phyloP scores from a whole-genome alignment of 306 rosid species.

The Sesbania bispinosa region DNA sequence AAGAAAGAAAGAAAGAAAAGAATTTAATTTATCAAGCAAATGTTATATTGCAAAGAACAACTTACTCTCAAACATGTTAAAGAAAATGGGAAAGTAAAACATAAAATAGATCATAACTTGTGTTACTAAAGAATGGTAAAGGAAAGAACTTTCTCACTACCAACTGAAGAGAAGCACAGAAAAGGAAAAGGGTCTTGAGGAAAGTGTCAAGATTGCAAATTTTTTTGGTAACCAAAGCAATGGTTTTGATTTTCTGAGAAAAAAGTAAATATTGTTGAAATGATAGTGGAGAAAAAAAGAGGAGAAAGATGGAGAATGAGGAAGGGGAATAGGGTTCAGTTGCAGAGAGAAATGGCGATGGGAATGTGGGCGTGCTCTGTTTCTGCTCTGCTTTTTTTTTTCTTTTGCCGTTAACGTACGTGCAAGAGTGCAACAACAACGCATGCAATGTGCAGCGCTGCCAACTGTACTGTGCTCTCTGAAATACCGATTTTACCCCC shows the following conservation, averaged over 20 bases:
- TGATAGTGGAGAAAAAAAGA: background rate
- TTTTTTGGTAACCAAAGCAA: background rate
- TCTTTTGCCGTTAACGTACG: background rate
- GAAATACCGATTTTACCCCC: background rate
- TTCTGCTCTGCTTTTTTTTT: slow-evolving; percentile 4
- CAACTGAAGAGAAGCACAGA: background rate
- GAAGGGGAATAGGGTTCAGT: background rate
- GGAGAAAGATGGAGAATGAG: background rate
- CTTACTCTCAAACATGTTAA: background rate
- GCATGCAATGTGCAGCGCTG: background rate
- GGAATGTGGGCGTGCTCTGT: slow-evolving; percentile 5
- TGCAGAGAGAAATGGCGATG: background rate
- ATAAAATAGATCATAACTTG: background rate
- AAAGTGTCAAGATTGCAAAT: background rate
- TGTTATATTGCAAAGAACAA: background rate
- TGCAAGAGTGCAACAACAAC: background rate
- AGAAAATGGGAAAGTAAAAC: background rate
- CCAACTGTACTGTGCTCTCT: background rate
- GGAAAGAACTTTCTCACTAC: slow-evolving; percentile 1
- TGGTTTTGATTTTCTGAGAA: background rate
- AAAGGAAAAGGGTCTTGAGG: background rate
- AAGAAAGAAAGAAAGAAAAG: background rate
- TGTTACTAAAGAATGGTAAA: background rate
- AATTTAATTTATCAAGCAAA: slow-evolving; percentile 7
- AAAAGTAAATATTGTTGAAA: background rate